Evolutionary conservation across 352 stramenopile species (phyloP), one percentile per base, ranked within the genome.

Genomic region (Pythium pyrilobum): DNA sequence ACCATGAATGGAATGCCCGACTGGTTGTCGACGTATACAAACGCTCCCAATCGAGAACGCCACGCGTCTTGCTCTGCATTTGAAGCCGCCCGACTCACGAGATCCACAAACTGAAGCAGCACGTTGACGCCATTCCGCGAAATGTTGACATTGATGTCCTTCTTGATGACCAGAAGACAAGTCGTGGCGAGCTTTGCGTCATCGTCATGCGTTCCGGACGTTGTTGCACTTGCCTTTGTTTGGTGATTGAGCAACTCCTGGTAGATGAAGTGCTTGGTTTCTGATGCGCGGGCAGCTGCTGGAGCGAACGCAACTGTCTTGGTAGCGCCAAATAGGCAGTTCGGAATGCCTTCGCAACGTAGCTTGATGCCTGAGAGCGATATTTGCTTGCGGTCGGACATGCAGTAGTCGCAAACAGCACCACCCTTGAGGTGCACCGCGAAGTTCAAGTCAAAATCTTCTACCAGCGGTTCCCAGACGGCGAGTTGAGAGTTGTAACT

Each of bases 11-110:
- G 76, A 45, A 94, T 91, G 10, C 83, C 83, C 2, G 81, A 89
- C 41, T 94, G 81, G 42, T 94, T 94, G 44, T 94, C 83, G 7
- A 94, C 79, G 49, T 94, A 94, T 43, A 94, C 88, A 53, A 85
- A 90, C 18, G 81, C 77, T 1, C 83, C 83, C 24, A 94, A 77
- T 8, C 75, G 77, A 9, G 71, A 69, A 16, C 50, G 36, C 62
- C 62, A 69, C 12, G 50, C 54, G 24, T 64, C 54, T 45, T 84
- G 69, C 18, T 77, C 68, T 0, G 59, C 64, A 28, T 67, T 62
- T 9, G 67, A 63, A 3, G 66, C 59, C 18, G 71, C 74, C 52
- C 83, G 86, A n/a, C 75, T 87, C 42, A 94, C 77, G 23, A 94
- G 67, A 45, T 71, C 69, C 39, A 85, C 65, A 47, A 89, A 87